These are phyloP conservation scores for Mycena floridula DNA, from an alignment of 768 basidiomycete genomes.

Conservation along the genomic window DNA sequence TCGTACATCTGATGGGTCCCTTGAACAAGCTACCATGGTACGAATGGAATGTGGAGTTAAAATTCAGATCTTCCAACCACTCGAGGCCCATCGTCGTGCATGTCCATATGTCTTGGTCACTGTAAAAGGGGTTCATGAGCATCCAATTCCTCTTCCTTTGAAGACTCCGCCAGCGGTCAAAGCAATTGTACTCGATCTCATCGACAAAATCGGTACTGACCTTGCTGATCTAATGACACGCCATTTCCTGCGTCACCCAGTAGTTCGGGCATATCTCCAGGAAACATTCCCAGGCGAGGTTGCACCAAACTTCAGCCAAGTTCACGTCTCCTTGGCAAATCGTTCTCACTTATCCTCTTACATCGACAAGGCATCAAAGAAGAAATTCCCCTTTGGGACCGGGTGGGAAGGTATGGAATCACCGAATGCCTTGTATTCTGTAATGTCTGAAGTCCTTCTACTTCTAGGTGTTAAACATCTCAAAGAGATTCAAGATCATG, in stretches of 20 bases:
- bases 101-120: slow-evolving; percentile 14
- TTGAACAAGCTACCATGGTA: slow-evolving; percentile 9
- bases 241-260: slow-evolving; percentile 15
- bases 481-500: slow-evolving; percentile 6
- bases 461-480: slow-evolving; percentile 10
- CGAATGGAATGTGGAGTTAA: slow-evolving; percentile 6
- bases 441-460: background rate
- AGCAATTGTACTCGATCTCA: slow-evolving; percentile 5
- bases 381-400: slow-evolving; percentile 13
- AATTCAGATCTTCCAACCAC: slow-evolving; percentile 10
- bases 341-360: slow-evolving; percentile 13
- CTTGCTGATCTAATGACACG: slow-evolving; percentile 19
- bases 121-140: slow-evolving; percentile 8
- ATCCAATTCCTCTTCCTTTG: slow-evolving; percentile 14
- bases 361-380: slow-evolving; percentile 8
- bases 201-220: slow-evolving; percentile 6
- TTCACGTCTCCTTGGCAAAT: slow-evolving; percentile 23
- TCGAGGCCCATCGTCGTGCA: background rate
- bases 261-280: slow-evolving; percentile 9
- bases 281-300: slow-evolving; percentile 6
- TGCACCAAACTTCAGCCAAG: slow-evolving; percentile 13
- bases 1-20: background rate
- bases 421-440: background rate
- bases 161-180: slow-evolving; percentile 15
- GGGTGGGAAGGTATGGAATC: slow-evolving; percentile 15